phyloP scores from a whole-genome alignment of 164 flowering plant species.

The Cinnamomum chago region DNA sequence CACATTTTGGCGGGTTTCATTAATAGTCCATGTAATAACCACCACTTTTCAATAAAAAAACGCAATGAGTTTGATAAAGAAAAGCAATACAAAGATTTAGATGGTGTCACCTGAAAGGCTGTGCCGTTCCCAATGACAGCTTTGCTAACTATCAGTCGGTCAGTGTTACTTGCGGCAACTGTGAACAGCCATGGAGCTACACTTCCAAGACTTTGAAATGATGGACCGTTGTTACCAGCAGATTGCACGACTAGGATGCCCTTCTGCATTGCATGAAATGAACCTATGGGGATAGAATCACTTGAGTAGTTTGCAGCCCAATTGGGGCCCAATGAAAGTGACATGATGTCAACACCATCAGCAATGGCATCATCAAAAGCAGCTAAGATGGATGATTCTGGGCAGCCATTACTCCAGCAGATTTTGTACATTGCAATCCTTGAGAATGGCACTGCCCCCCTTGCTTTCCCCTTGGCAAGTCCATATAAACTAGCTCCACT shows the following conservation, averaged over 20 bases:
- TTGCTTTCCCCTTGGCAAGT: conserved; percentile 1
- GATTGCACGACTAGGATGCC: conserved; percentile 1
- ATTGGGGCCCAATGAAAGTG: neutral
- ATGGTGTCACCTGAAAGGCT: neutral
- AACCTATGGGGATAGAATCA: conserved; percentile 2
- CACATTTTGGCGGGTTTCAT: too few relatives aligned
- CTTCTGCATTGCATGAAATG: conserved; percentile 1
- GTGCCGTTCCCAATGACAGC: neutral
- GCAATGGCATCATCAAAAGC: neutral
- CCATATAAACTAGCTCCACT: conserved; percentile 2
- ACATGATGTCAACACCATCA: neutral
- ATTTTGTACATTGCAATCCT: neutral
- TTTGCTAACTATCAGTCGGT: conserved; percentile 5
- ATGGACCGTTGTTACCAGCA: conserved; percentile 10
- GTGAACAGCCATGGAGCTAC: conserved; percentile 21
- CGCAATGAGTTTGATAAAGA: too few relatives aligned
- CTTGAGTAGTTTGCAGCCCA: neutral
- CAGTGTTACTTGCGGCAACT: conserved; percentile 23
- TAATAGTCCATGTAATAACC: neutral
- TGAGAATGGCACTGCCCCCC: neutral
- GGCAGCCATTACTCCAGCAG: neutral
- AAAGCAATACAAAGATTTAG: neutral
- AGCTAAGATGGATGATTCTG: neutral
- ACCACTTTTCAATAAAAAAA: neutral
- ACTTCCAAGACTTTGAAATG: neutral